Evolutionary conservation across 2,329 filamentous ascomycete genomes (phyloP).

Genomic region (Ascocoryne sarcoides): DNA sequence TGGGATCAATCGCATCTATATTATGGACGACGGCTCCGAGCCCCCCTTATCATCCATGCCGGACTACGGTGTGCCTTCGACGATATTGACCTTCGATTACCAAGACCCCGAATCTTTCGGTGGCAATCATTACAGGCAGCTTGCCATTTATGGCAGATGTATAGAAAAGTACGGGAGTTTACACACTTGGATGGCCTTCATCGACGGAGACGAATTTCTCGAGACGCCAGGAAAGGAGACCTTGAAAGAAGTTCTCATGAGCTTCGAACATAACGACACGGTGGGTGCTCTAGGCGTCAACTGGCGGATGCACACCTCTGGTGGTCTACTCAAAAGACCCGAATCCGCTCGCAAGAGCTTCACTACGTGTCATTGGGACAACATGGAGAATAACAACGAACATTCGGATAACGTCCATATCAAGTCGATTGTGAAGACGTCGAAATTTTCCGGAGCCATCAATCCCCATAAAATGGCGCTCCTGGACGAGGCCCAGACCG

Average conservation of each 20-base stretch:
- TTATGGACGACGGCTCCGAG: conserved; percentile 24
- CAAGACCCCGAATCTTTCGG: conserved; percentile 5
- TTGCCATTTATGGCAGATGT: conserved; percentile 17
- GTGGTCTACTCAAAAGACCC: conserved; percentile 22
- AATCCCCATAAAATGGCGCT: conserved; percentile 21
- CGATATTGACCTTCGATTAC: conserved; percentile 17
- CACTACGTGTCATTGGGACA: conserved; percentile 25
- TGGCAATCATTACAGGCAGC: conserved; percentile 9
- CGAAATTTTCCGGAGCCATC: conserved; percentile 11
- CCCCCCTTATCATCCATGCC: conserved; percentile 15
- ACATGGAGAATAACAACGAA: conserved; percentile 7
- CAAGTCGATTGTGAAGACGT: conserved; percentile 27
- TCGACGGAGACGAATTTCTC: conserved; percentile 28
- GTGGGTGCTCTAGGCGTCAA: conserved; percentile 28
- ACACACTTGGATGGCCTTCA: conserved; percentile 30
- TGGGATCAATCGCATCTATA: conserved; percentile 21
- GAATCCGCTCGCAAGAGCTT: conserved; percentile 23
- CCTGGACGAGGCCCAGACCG: conserved; percentile 13
- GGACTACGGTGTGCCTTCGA: conserved; percentile 15
- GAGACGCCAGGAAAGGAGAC: conserved; percentile 22
- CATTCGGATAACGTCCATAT: conserved; percentile 24
- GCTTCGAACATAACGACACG: conserved; percentile 15
- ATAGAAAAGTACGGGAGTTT: conserved; percentile 16
- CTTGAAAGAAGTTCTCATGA: conserved; percentile 23
- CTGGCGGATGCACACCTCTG: conserved; percentile 29